Percentiles rank a stretch among this genome's conserved stretches.
Conservation (phyloP, 805 yeast species). For the Metschnikowia vanudenii region DNA sequence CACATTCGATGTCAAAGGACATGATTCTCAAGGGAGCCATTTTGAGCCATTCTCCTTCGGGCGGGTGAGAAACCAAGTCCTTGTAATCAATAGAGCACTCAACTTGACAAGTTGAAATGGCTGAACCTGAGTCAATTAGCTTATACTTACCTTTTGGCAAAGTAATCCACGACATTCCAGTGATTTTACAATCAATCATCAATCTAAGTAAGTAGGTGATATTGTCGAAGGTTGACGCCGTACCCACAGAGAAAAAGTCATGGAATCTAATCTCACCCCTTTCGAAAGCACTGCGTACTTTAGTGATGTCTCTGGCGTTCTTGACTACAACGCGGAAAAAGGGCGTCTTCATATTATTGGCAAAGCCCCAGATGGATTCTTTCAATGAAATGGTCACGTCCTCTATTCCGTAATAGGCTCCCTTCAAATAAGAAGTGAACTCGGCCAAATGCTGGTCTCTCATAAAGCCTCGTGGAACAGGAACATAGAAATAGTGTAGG, state of each 20-base stretch:
- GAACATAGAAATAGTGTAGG: conserved; percentile 85
- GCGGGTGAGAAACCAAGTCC: conserved; percentile 72
- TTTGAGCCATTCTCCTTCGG: conserved; percentile 92
- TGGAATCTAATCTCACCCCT: conserved; percentile 70
- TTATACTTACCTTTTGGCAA: conserved; percentile 73
- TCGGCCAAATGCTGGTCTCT: conserved; percentile 49
- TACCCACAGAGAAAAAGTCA: conserved; percentile 55
- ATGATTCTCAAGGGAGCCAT: conserved; percentile 91
- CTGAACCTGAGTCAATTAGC: conserved; percentile 42
- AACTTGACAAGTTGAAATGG: conserved; percentile 73
- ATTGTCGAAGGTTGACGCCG: conserved; percentile 78
- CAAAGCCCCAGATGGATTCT: conserved; percentile 93
- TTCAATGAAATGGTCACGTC: conserved; percentile 64
- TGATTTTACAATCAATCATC: conserved; percentile 89
- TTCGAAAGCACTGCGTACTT: conserved; percentile 78
- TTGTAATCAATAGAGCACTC: conserved; percentile 71
- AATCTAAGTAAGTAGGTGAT: conserved; percentile 80
- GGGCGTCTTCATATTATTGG: conserved; percentile 72
- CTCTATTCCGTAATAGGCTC: conserved; percentile 55
- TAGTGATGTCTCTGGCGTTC: conserved; percentile 65
- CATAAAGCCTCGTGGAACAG: conserved; percentile 79
- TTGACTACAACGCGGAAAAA: conserved; percentile 72
- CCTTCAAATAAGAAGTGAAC: conserved; percentile 47
- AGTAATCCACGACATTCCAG: conserved; percentile 97
- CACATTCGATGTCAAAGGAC: conserved; percentile 97